Base-by-base conservation (phyloP, 352 stramenopile species). In the Saprolegnia diclina region DNA sequence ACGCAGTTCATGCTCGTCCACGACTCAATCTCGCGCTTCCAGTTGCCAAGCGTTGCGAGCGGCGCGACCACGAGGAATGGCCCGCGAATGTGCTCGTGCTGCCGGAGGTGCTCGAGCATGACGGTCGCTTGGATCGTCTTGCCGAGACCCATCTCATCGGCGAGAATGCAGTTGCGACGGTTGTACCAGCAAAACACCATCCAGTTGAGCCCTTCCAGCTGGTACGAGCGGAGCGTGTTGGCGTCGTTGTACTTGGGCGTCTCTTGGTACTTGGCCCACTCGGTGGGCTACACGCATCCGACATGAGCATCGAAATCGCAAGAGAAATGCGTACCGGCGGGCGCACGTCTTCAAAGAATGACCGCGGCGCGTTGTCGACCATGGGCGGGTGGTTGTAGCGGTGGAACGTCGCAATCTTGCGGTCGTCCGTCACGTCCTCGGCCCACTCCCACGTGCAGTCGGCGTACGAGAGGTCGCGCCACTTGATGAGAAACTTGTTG, bases 1-100 rank as follows among this genome's bases (percentile, higher is more conserved):
- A 99, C 90, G 55, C 95, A 98, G 74, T 99, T 99, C 74, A 99
- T 94, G 61, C 93, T 85, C n/a, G 97, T 99, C 98, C 98, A 99
- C 26, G 82, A 91, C 65, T 98, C 87, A 67, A 99, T 99, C 76
- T 99, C 98, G 48, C 97, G 88, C 72, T 99, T 94, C 98, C 98
- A 99, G 76, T 99, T 98, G 21, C 91, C 86, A 29, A 99, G 83
- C 1, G 97, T 99, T 10, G 93, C 98, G 18, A 99, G 84, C 13
- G 97, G 97, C 4, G 96, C 97, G 45, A 99, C 91, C 42, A 99
- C 91, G 4, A 99, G 83, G 73, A 98, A 99, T n/a, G 97, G 97
- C 10, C 95, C 94, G 7, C 86, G 84, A 61, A 92, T 97, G 67
- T 97, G 84, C 44, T 98, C 87, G 59, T 89, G 81, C 62, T 92